phyloP scores from a whole-genome alignment of 2,329 filamentous ascomycete species.

The Pseudogymnoascus sp. region DNA sequence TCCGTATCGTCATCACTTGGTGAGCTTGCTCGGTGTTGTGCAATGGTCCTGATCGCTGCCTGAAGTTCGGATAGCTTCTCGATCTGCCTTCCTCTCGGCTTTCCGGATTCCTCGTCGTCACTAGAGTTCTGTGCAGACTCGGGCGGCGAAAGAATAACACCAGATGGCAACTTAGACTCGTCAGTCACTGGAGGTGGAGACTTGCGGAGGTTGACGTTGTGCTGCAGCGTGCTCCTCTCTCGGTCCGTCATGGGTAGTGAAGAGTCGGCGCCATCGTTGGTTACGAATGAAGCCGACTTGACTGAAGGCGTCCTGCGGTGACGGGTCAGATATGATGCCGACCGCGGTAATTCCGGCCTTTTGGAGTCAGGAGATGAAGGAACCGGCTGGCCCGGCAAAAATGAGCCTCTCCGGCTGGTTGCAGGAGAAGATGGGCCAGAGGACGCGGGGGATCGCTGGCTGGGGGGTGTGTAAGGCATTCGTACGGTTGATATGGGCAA shows the following conservation, averaged over 20 bases:
- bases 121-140: conserved; percentile 76
- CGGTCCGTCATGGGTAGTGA: conserved; percentile 23
- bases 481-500: conserved; percentile 30
- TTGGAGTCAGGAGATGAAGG: conserved; percentile 27
- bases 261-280: conserved; percentile 18
- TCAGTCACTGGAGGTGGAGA: conserved; percentile 77
- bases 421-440: conserved; percentile 51
- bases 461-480: conserved; percentile 87
- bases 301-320: conserved; percentile 53
- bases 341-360: conserved; percentile 53
- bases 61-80: conserved; percentile 54
- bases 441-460: conserved; percentile 55
- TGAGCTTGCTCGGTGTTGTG: conserved; percentile 55
- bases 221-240: conserved; percentile 22
- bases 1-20: conserved; percentile 32
- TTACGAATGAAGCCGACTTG: conserved; percentile 26
- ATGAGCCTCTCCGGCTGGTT: conserved; percentile 51
- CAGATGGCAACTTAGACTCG: conserved; percentile 65
- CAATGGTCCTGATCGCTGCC: conserved; percentile 74
- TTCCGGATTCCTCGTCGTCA: conserved; percentile 64
- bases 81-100: conserved; percentile 28
- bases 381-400: conserved; percentile 35
- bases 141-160: conserved; percentile 83
- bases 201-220: conserved; percentile 62
- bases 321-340: conserved; percentile 58